Evolutionary conservation across 805 yeast species (phyloP).

Genomic region (Hanseniaspora osmophila): DNA sequence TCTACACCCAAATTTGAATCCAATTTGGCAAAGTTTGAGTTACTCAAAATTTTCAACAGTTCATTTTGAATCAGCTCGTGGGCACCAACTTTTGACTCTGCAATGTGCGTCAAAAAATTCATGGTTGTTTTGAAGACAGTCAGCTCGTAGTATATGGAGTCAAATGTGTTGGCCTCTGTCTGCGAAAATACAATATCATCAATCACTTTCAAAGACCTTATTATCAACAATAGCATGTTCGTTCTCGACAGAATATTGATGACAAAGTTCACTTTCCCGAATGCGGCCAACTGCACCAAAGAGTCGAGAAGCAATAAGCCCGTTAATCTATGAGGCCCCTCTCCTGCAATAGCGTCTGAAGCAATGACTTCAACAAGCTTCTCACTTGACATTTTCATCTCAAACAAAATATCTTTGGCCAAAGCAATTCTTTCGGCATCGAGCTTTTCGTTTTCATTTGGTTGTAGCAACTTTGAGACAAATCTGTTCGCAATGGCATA

Average conservation of each 20-base stretch:
- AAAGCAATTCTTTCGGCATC: constrained; percentile 9
- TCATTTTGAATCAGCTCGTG: constrained; percentile 61
- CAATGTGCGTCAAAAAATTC: constrained; percentile 56
- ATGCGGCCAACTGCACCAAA: constrained; percentile 38
- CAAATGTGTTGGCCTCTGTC: constrained; percentile 30
- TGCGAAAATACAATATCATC: constrained; percentile 32
- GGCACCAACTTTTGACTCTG: constrained; percentile 69
- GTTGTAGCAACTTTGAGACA: constrained; percentile 35
- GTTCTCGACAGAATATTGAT: constrained; percentile 47
- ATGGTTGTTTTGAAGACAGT: constrained; percentile 64
- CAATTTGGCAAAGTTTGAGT: constrained; percentile 40
- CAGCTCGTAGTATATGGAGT: constrained; percentile 52
- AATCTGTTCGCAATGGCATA: constrained; percentile 61
- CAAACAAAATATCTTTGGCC: constrained; percentile 35
- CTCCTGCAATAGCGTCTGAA: constrained; percentile 68
- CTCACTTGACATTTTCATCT: constrained; percentile 44
- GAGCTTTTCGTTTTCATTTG: constrained; percentile 14
- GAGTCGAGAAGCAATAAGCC: constrained; percentile 66
- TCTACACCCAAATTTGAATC: constrained; percentile 75
- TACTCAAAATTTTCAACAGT: constrained; percentile 45
- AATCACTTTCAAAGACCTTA: constrained; percentile 52
- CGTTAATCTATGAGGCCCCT: constrained; percentile 61
- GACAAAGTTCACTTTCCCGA: constrained; percentile 39
- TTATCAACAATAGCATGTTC: constrained; percentile 50
- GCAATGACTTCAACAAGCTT: constrained; percentile 51